phyloP scores from a whole-genome alignment of 148 eudicot species.

The Vaccinium vitisidaea region DNA sequence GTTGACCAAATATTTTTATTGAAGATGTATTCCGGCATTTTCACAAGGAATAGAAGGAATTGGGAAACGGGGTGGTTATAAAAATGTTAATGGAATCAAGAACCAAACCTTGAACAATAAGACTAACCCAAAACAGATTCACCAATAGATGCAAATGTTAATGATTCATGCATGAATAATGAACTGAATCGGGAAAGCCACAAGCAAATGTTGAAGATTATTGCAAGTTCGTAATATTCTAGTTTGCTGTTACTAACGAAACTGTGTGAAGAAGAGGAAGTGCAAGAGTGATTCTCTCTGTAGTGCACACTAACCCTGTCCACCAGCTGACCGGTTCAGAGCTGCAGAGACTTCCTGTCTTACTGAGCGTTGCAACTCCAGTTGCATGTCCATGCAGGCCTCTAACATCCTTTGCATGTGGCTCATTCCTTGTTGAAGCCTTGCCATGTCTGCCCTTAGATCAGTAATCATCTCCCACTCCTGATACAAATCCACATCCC shows the following conservation, averaged over 20 bases:
- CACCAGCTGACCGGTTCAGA: slow-evolving; percentile 68
- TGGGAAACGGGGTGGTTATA: neutral
- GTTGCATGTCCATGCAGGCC: slow-evolving; percentile 99
- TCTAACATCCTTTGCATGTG: slow-evolving; percentile 99
- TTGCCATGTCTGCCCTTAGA: slow-evolving; percentile 79
- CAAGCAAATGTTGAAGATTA: neutral
- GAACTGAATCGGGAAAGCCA: neutral
- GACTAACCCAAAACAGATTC: neutral
- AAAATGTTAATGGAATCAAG: neutral
- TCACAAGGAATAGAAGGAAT: neutral
- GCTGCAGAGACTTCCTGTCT: slow-evolving; percentile 99
- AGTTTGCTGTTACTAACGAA: neutral
- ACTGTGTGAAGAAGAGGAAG: neutral
- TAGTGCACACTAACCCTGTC: slow-evolving; percentile 43
- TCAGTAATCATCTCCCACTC: slow-evolving; percentile 98
- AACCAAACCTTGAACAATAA: neutral
- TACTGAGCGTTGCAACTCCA: slow-evolving; percentile 95
- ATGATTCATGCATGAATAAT: neutral
- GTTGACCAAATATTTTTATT: neutral
- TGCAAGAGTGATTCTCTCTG: neutral
- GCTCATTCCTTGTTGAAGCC: slow-evolving; percentile 97
- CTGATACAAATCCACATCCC: slow-evolving; percentile 37
- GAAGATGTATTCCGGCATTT: neutral
- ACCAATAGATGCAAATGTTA: neutral
- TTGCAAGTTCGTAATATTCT: neutral